A percentile compares a stretch with the other conserved stretches of the same genome.
These are phyloP conservation scores for Gamsiella multidivaricata DNA, from an alignment of 192 early-diverging fungal genomes.

Conservation along the genomic window DNA sequence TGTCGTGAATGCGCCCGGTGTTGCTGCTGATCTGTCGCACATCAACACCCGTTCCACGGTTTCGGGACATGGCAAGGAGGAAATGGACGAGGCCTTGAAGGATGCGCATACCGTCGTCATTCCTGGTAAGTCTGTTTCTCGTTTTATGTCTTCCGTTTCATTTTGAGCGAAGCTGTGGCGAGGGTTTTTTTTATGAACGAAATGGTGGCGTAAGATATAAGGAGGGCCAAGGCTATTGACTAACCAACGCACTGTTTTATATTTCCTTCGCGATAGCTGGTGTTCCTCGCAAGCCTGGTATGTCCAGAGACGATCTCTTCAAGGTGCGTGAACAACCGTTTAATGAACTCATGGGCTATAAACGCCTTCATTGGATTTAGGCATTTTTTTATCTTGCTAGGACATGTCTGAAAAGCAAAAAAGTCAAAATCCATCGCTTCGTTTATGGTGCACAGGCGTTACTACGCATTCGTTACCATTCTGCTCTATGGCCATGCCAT, in stretches of 20 bases:
- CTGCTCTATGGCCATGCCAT: too few relatives aligned
- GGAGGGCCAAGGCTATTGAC: neutral
- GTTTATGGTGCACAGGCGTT: too few relatives aligned
- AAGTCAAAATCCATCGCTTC: too few relatives aligned
- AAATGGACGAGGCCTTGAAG: conserved; percentile 53
- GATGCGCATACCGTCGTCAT: conserved; percentile 81
- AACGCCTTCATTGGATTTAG: neutral
- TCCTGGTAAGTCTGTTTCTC: conserved; percentile 98
- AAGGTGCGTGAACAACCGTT: conserved; percentile 58
- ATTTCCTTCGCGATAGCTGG: conserved; percentile 7
- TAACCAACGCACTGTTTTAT: neutral
- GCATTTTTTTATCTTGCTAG: conserved; percentile 2
- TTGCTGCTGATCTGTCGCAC: conserved; percentile 93
- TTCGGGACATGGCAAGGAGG: conserved; percentile 60
- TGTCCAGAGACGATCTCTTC: conserved; percentile 99
- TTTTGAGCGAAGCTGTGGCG: too few relatives aligned
- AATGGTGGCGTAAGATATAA: neutral
- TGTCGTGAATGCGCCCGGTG: conserved; percentile 96
- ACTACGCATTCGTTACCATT: too few relatives aligned
- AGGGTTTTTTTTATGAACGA: neutral
- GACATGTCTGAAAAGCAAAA: too few relatives aligned
- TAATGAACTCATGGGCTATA: too few relatives aligned
- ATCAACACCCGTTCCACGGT: conserved; percentile 79
- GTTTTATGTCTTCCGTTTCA: too few relatives aligned
- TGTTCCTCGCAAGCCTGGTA: conserved; percentile 76